Conservation (phyloP, 2,329 filamentous ascomycete genomes). For the Grosmannia clavigera region DNA sequence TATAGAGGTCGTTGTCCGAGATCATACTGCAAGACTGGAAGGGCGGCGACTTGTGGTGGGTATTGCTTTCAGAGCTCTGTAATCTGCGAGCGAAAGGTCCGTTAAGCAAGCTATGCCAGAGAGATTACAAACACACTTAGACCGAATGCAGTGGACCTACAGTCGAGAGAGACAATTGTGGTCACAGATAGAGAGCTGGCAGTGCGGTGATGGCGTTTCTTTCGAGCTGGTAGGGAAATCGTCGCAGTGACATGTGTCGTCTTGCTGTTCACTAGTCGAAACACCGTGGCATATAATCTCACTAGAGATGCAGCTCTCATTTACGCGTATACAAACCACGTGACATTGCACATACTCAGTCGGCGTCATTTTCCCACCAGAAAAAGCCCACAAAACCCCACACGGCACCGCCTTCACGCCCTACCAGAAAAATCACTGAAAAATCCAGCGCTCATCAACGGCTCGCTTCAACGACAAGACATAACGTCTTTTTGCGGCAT, state of each 20-base stretch:
- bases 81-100: background rate
- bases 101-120: background rate
- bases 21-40: slow-evolving; percentile 57
- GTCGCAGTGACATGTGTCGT: background rate
- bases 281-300: slow-evolving; percentile 2
- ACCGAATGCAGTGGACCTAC: background rate
- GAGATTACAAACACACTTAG: background rate
- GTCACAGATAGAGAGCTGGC: background rate
- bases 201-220: background rate
- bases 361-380: background rate
- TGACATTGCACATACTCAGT: background rate
- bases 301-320: background rate
- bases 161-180: background rate
- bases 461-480: background rate
- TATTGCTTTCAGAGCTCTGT: background rate
- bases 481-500: background rate
- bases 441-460: background rate
- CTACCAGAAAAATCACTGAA: background rate
- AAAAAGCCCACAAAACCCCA: slow-evolving; percentile 1
- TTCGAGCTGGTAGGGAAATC: background rate
- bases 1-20: slow-evolving; percentile 82
- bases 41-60: background rate
- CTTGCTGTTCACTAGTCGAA: background rate
- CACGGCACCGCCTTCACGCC: background rate
- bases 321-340: background rate